Conservation (phyloP, 2,329 filamentous ascomycete species). For the Huntiella abstrusa region DNA sequence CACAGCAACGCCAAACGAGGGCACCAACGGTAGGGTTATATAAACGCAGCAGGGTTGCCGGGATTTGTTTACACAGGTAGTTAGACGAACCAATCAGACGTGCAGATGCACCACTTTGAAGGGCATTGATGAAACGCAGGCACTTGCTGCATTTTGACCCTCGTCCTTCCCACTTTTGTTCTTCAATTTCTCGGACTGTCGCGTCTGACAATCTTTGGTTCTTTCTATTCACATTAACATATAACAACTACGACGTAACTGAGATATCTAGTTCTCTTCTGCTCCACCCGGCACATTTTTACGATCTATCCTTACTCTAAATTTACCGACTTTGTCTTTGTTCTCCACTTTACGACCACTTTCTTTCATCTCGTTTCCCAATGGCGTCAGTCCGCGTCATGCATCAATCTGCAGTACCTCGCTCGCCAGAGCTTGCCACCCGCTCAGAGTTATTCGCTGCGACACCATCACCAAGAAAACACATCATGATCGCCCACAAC, state of each 20-base stretch:
- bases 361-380: slow-evolving; percentile 8
- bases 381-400: slow-evolving; percentile 30
- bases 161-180: slow-evolving; percentile 1
- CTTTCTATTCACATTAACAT: background rate
- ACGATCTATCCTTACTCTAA: no score
- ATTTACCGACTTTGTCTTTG: background rate
- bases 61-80: slow-evolving; percentile 7
- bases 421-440: slow-evolving; percentile 14
- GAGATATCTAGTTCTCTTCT: background rate
- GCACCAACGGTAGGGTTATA: background rate
- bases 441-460: slow-evolving; percentile 22
- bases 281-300: background rate
- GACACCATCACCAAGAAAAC: slow-evolving; percentile 18
- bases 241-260: background rate
- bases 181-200: background rate
- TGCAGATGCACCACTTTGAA: slow-evolving; percentile 5
- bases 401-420: slow-evolving; percentile 14
- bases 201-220: slow-evolving; percentile 1
- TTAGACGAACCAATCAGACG: slow-evolving; percentile 6
- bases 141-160: slow-evolving; percentile 5
- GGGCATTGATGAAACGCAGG: slow-evolving; percentile 1
- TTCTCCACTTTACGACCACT: background rate
- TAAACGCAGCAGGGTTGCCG: background rate
- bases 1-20: no score
- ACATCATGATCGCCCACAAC: slow-evolving; percentile 10